phyloP scores from a whole-genome alignment of 495 filamentous ascomycete species.

The Penicillium roqueforti region DNA sequence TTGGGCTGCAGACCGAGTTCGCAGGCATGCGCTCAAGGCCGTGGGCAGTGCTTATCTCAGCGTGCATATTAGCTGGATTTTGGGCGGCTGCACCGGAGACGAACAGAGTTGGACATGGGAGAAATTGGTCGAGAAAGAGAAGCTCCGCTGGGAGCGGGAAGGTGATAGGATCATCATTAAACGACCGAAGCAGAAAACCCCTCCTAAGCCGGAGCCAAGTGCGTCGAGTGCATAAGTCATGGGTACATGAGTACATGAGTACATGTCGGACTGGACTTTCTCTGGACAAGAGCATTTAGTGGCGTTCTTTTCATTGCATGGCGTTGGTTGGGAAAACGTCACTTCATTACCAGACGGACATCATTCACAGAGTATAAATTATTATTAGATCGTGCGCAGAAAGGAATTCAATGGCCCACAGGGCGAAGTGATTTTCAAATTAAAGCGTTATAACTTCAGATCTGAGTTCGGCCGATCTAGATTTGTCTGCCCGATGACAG shows the following conservation, averaged over 20 bases:
- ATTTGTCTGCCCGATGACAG: slow-evolving; percentile 43
- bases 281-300: slow-evolving; percentile 10
- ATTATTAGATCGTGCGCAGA: slow-evolving; percentile 12
- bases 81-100: slow-evolving; percentile 47
- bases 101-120: slow-evolving; percentile 70
- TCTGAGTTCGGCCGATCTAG: slow-evolving; percentile 69
- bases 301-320: slow-evolving; percentile 10
- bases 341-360: slow-evolving; percentile 17
- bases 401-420: slow-evolving; percentile 16
- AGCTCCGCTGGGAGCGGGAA: slow-evolving; percentile 77
- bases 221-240: slow-evolving; percentile 18
- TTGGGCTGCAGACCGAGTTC: slow-evolving; percentile 66
- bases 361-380: slow-evolving; percentile 9
- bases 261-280: background rate
- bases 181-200: slow-evolving; percentile 42
- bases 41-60: slow-evolving; percentile 77
- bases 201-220: slow-evolving; percentile 19
- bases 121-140: slow-evolving; percentile 56
- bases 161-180: slow-evolving; percentile 67
- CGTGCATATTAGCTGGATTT: slow-evolving; percentile 53
- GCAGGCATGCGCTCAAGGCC: slow-evolving; percentile 72
- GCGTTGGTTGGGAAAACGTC: slow-evolving; percentile 10
- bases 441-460: slow-evolving; percentile 63
- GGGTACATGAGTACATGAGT: slow-evolving; percentile 13
- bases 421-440: slow-evolving; percentile 8